Base-by-base conservation (phyloP, 192 early-diverging fungal species). In the Spinellus fusiger region DNA sequence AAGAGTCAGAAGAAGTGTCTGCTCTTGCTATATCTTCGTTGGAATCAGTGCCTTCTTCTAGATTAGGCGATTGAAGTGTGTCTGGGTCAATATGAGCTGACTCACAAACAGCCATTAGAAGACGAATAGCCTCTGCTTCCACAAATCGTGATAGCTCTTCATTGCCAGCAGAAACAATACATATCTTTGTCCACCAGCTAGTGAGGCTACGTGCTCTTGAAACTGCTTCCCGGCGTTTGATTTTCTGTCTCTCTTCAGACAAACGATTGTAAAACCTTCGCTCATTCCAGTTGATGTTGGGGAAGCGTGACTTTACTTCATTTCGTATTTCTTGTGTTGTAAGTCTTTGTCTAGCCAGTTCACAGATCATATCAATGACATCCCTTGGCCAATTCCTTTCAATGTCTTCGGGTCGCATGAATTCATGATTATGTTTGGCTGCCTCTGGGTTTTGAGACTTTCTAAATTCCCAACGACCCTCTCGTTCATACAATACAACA, bases 201-300 rank as follows among this genome's bases (percentile, higher is more conserved):
- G 76, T 83, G 16, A 74, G 63, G 9, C 69, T 56, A 40, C 59
- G 60, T 12, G 78, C 79, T n/a, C 81, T 67, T 7, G 32, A 62
- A 22, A 68, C 70, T 1, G 79, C 68, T 49, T 83, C 77, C 26
- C 79, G 57, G 7, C 67, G 62, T 20, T 68, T 64, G 6, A 80
- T 74, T 38, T 79, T 77, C 37, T 80, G 78, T 7, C 81, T 72
- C 37, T 83, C 81, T 49, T 83, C 81, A 20, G 79, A 77, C 25
- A 83, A 50, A 15, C 81, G 66, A 57, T 83, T 83, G 35, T 83
- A 83, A 52, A 83, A 83, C 5, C 81, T 57, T 18, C 81, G 64
- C 31, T 83, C 81, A 48, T 83, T 77, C 81, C 81, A 83, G 3
- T 68, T 60, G 15, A 80, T 60, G 26, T 64, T 64, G 1, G 77